A percentile compares a stretch with the other conserved stretches of the same genome.
Conservation (phyloP, 2,329 filamentous ascomycete species). For the Aspergillus niger region DNA sequence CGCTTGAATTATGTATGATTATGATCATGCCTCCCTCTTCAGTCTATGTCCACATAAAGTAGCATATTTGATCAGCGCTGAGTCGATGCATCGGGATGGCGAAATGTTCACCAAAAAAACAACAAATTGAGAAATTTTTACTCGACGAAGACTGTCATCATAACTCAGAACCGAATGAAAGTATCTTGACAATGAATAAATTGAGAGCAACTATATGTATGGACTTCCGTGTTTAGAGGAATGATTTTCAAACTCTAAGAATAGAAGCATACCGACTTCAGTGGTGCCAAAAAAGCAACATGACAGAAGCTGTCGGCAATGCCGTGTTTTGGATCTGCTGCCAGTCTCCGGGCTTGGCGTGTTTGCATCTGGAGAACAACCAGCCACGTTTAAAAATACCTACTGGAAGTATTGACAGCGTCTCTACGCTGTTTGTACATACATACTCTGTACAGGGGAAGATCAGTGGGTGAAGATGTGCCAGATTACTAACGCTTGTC, state of each 20-base stretch:
- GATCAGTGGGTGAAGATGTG: not conserved
- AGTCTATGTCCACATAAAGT: not conserved
- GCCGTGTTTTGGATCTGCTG: not conserved
- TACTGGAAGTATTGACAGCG: not conserved
- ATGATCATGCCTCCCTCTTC: conserved; percentile 5
- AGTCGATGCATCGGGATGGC: not conserved
- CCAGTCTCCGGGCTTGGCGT: conserved; percentile 26
- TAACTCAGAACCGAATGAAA: not conserved
- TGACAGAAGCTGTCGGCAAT: not conserved
- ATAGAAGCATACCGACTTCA: too few relatives aligned
- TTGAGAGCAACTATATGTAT: not conserved
- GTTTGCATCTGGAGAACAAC: conserved; percentile 22
- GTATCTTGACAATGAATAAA: not conserved
- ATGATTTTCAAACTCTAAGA: not conserved
- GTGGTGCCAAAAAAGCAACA: not conserved
- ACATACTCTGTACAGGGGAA: too few relatives aligned
- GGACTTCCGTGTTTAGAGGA: not conserved
- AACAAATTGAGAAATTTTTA: not conserved
- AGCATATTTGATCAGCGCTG: not conserved
- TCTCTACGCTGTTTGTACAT: too few relatives aligned
- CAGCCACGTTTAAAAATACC: not conserved
- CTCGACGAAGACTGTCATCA: not conserved
- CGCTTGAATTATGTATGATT: not conserved
- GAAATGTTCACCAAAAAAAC: not conserved
- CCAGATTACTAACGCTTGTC: not conserved